These are phyloP conservation scores for Ilex aquifolium DNA, from an alignment of 257 asterid species.

Conservation along the genomic window DNA sequence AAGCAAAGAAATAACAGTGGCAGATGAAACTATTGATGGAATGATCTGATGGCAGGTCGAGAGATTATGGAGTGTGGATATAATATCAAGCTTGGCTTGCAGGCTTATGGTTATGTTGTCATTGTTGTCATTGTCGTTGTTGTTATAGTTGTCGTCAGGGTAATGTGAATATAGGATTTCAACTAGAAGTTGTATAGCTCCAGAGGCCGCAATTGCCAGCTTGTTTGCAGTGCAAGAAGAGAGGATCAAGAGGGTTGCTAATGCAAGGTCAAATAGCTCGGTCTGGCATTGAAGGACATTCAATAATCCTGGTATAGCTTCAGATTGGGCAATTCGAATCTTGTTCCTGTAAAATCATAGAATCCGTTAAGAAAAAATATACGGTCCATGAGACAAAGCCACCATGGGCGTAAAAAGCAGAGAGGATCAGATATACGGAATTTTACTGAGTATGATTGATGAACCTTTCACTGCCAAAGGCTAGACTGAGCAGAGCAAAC, in stretches of 20 bases:
- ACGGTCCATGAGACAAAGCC: too few relatives aligned
- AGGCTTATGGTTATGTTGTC: constrained; percentile 14
- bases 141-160: constrained; percentile 4
- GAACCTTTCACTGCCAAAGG: constrained; percentile 74
- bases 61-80: constrained; percentile 62
- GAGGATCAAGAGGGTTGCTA: constrained; percentile 58
- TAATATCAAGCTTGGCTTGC: constrained; percentile 53
- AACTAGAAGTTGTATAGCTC: constrained; percentile 44
- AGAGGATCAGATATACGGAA: neutral
- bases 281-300: constrained; percentile 46
- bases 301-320: constrained; percentile 49
- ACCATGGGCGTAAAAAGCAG: too few relatives aligned
- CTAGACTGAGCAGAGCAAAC: constrained; percentile 62
- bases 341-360: constrained; percentile 52
- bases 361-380: too few relatives aligned
- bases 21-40: constrained; percentile 39
- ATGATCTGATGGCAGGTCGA: constrained; percentile 43
- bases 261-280: constrained; percentile 38
- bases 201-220: constrained; percentile 54
- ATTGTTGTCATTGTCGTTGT: too few relatives aligned
- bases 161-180: constrained; percentile 32
- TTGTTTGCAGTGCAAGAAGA: constrained; percentile 65
- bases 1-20: constrained; percentile 33
- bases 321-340: constrained; percentile 41
- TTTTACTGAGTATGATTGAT: neutral